These are phyloP conservation scores for Cyclotella cryptica DNA, from an alignment of 108 stramenopile species.

Conservation along the genomic window DNA sequence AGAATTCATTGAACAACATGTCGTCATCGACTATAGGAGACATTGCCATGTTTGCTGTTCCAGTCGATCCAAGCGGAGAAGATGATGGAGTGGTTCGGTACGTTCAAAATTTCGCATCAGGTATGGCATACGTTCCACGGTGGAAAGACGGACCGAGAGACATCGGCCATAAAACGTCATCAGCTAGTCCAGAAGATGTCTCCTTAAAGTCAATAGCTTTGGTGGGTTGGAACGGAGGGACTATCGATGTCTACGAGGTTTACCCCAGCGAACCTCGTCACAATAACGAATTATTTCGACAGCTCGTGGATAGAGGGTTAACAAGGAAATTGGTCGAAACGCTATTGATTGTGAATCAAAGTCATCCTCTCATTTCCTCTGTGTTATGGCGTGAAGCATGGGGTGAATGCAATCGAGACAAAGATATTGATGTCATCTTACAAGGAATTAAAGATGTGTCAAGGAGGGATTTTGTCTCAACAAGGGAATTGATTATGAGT, in stretches of 20 bases:
- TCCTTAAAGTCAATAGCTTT: slow-evolving; percentile 26
- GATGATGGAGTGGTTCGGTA: slow-evolving; percentile 47
- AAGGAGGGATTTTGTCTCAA: neutral
- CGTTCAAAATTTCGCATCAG: slow-evolving; percentile 68
- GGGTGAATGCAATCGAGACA: slow-evolving; percentile 3
- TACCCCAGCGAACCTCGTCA: neutral
- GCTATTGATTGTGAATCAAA: slow-evolving; percentile 2
- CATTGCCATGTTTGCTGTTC: slow-evolving; percentile 26
- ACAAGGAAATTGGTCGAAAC: neutral
- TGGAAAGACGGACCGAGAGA: slow-evolving; percentile 26
- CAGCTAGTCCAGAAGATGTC: neutral
- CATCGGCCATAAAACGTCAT: neutral
- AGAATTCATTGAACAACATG: neutral
- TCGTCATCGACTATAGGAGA: neutral
- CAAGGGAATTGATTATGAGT: slow-evolving; percentile 6
- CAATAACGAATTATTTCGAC: neutral
- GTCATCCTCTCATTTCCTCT: slow-evolving; percentile 4
- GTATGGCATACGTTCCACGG: slow-evolving; percentile 23
- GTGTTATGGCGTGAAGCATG: slow-evolving; percentile 15
- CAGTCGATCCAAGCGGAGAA: slow-evolving; percentile 57
- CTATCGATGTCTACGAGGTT: slow-evolving; percentile 63
- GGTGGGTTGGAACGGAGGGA: slow-evolving; percentile 60
- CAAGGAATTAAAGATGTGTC: slow-evolving; percentile 11
- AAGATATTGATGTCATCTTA: slow-evolving; percentile 7
- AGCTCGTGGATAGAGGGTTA: neutral